Evolutionary conservation across 805 yeast genomes (phyloP), one percentile per base, ranked within the genome.

Genomic region (Yarrowia yakushimensis): DNA sequence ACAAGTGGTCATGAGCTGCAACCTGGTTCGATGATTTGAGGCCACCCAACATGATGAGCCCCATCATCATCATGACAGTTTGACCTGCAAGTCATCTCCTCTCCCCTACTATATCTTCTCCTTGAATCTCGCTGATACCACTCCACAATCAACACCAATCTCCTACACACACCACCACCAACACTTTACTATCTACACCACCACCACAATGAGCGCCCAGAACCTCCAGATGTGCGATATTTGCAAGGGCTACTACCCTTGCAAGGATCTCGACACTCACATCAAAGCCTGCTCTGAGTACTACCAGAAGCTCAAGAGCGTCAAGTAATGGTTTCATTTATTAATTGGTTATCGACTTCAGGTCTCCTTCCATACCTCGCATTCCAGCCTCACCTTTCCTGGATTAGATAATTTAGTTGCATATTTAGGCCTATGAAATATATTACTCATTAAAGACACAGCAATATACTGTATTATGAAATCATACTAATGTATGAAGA

Each of bases 201-300:
- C 4, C 27, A 4, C n/a, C 37, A 33, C n/a, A 7, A 33, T 33
- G 37, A 33, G 37, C 41, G 41, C 17, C n/a, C 22, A 34, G 33
- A 25, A 7, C 42, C 43, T 52, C 4, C 59, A 25, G 5, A 11
- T 52, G 42, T 52, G 59, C 43, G 43, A 25, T 13, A 34, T 52
- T 22, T 52, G 59, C 59, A 52, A 52, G 33, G 43, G 59, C 43
- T 52, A 52, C 25, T 52, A 23, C 15, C 59, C 59, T 12, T 5
- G n/a, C 23, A 36, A 25, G n/a, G 59, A 52, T 33, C 12, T 22
- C 17, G 33, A 22, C 17, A 12, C 13, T 18, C 59, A 52, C 18
- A 13, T 52, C 33, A 36, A 52, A 17, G 23, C n/a, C 33, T 52
- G 59, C 18, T 23, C 43, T 3, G 59, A 52, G 59, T 52, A 52